Percentiles rank a stretch among this genome's conserved stretches.
These are phyloP conservation scores for Tuber indicum DNA, from an alignment of 495 filamentous ascomycete genomes.

Conservation along the genomic window DNA sequence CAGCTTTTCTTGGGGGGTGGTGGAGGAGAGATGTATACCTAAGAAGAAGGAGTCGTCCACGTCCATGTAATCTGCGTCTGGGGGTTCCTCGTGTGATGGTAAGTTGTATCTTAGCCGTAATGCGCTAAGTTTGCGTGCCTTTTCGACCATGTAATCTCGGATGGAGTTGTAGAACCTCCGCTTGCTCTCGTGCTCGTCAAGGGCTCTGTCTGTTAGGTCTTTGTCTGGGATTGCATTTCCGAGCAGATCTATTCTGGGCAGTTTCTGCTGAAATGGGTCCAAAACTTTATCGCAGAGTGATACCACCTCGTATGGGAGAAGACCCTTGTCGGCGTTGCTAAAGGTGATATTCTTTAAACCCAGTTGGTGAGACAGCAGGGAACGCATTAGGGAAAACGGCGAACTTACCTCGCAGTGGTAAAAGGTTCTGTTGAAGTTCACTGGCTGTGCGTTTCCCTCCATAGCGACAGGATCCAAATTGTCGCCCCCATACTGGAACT, in stretches of 20 bases:
- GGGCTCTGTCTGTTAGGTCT: slow-evolving; percentile 51
- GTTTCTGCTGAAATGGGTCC: slow-evolving; percentile 56
- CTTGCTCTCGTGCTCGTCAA: slow-evolving; percentile 80
- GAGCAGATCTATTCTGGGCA: slow-evolving; percentile 54
- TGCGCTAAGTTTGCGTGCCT: slow-evolving; percentile 52
- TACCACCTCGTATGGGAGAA: slow-evolving; percentile 69
- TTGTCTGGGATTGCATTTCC: slow-evolving; percentile 42
- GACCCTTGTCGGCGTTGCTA: slow-evolving; percentile 61
- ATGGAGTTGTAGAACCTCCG: slow-evolving; percentile 75
- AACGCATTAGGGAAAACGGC: not conserved
- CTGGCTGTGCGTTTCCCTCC: slow-evolving; percentile 89
- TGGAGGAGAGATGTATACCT: not conserved
- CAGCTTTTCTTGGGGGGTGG: not conserved
- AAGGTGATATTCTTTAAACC: slow-evolving; percentile 56
- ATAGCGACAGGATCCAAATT: slow-evolving; percentile 93
- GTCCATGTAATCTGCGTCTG: slow-evolving; percentile 36
- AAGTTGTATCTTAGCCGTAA: slow-evolving; percentile 43
- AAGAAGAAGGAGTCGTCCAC: slow-evolving; percentile 35
- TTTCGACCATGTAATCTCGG: slow-evolving; percentile 57
- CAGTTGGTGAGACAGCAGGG: not conserved
- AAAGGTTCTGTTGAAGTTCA: slow-evolving; percentile 88
- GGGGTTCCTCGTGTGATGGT: slow-evolving; percentile 16
- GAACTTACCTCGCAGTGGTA: slow-evolving; percentile 59
- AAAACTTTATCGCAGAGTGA: slow-evolving; percentile 59
- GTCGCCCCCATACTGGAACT: slow-evolving; percentile 96